These are phyloP conservation scores for Westerdykella sp. DNA, from an alignment of 2,329 filamentous ascomycete genomes.

Conservation along the genomic window DNA sequence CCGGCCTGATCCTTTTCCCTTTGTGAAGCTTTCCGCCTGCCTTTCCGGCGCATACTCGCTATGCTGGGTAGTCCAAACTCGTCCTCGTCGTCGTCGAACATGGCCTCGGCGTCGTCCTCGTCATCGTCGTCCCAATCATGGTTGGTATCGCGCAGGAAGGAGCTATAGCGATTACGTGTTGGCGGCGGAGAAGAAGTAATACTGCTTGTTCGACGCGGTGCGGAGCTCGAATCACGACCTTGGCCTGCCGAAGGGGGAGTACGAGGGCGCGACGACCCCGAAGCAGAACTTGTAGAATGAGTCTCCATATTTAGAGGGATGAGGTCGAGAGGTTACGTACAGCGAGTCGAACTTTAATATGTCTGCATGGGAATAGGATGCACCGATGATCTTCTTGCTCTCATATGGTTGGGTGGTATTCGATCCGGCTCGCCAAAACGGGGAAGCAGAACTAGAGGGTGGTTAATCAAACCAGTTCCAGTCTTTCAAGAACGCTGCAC, in stretches of 20 bases:
- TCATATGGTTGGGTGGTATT: constrained; percentile 42
- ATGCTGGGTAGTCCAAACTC: constrained; percentile 93
- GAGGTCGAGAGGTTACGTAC: constrained; percentile 44
- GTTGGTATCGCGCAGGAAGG: constrained; percentile 73
- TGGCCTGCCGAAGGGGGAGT: constrained; percentile 63
- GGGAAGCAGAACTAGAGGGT: constrained; percentile 64
- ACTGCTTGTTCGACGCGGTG: constrained; percentile 49
- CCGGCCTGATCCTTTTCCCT: constrained; percentile 43
- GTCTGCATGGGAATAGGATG: constrained; percentile 93
- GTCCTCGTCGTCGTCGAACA: constrained; percentile 82
- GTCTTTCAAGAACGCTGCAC: constrained; percentile 6
- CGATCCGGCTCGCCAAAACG: constrained; percentile 71
- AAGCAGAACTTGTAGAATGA: constrained; percentile 49
- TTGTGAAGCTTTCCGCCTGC: constrained; percentile 41
- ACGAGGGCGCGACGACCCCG: constrained; percentile 59
- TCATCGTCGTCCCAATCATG: constrained; percentile 75
- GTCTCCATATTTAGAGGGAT: constrained; percentile 2
- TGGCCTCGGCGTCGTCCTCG: constrained; percentile 62
- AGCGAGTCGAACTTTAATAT: constrained; percentile 80
- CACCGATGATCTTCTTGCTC: constrained; percentile 73
- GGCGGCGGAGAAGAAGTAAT: constrained; percentile 52
- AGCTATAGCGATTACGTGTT: constrained; percentile 68
- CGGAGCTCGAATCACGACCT: constrained; percentile 53
- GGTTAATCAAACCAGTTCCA: neutral
- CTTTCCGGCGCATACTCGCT: constrained; percentile 78